These are phyloP conservation scores for Neofusicoccum umdonicola DNA, from an alignment of 2,329 filamentous ascomycete species.

Conservation along the genomic window DNA sequence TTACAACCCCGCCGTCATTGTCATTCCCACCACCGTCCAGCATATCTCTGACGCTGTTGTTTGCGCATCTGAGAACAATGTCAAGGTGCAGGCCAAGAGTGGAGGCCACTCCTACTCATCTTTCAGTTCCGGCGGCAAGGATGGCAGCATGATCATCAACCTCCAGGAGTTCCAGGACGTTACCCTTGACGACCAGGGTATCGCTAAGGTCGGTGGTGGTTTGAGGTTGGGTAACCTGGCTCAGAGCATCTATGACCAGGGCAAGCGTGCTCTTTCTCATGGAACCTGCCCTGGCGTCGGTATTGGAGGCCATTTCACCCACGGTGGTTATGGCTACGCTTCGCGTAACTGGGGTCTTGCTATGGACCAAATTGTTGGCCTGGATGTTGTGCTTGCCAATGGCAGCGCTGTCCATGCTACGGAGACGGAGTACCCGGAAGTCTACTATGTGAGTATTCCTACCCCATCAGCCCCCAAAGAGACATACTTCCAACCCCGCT, in stretches of 20 bases:
- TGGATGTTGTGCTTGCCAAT: constrained; percentile 40
- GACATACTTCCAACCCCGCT: no score
- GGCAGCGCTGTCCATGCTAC: constrained; percentile 39
- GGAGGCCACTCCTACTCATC: constrained; percentile 64
- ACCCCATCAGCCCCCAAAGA: no score
- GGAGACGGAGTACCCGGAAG: constrained; percentile 32
- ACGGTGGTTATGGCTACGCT: constrained; percentile 37
- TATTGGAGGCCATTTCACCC: constrained; percentile 37
- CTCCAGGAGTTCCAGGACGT: constrained; percentile 48
- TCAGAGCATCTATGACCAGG: constrained; percentile 33
- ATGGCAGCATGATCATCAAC: constrained; percentile 50
- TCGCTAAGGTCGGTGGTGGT: constrained; percentile 49
- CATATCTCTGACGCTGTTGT: constrained; percentile 59
- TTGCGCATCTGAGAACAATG: constrained; percentile 51
- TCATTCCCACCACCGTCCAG: constrained; percentile 52
- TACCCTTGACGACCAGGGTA: constrained; percentile 40
- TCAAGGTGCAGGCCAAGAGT: constrained; percentile 61
- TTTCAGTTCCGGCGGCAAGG: constrained; percentile 49
- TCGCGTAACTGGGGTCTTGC: constrained; percentile 36
- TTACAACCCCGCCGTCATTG: constrained; percentile 54
- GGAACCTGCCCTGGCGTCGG: constrained; percentile 52
- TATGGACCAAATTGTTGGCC: constrained; percentile 33
- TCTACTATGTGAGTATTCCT: constrained; percentile 31
- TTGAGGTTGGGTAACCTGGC: constrained; percentile 46
- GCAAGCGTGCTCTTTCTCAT: constrained; percentile 45